Base-by-base conservation (phyloP, 106 monocot genomes). In the Acanthochlamys bracteata region DNA sequence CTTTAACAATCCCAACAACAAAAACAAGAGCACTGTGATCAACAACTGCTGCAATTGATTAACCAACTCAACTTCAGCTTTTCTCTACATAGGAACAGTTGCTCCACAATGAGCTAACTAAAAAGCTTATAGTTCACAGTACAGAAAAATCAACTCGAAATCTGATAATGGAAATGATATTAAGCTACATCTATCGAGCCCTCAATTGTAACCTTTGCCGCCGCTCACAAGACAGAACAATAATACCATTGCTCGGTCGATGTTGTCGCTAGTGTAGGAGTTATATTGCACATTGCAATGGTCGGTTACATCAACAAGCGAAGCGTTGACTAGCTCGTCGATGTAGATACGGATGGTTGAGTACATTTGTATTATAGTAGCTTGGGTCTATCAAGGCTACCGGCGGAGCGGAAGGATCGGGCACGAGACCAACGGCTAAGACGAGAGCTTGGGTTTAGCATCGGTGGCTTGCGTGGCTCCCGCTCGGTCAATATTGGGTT, bases 201-300 rank as follows among this genome's bases (percentile, higher is more conserved):
- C 83, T 53, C 79, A 83, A 64, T 71, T 83, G 20, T 70, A 61
- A 15, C 83, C 83, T 56, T 65, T 83, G 24, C 83, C 83, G 55
- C 75, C 63, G 4, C 57, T 80, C 4, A 20, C 19, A 20, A 55
- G 33, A 33, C 33, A 33, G 33, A 33, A 33, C 33, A 33, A 33
- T 6, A 33, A 33, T 33, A 33, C 33, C 4, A 33, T 33, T 33
- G 33, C 33, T 33, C 33, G 33, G 33, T 33, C 39, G 42, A 61
- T 45, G 45, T 19, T 9, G 49, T 47, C n/a, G n/a, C n/a, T 69
- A 19, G 77, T 70, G 21, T 68, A 82, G 6, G 74, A 77, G 19
- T 42, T 54, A 20, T 74, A 66, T 19, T 78, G 61, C 47, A 78
- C 82, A 8, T 65, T 73, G 26, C 69, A 76, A 33, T 27, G 42